Conservation (phyloP, 2,329 filamentous ascomycete genomes). For the Neofusicoccum cordaticola region DNA sequence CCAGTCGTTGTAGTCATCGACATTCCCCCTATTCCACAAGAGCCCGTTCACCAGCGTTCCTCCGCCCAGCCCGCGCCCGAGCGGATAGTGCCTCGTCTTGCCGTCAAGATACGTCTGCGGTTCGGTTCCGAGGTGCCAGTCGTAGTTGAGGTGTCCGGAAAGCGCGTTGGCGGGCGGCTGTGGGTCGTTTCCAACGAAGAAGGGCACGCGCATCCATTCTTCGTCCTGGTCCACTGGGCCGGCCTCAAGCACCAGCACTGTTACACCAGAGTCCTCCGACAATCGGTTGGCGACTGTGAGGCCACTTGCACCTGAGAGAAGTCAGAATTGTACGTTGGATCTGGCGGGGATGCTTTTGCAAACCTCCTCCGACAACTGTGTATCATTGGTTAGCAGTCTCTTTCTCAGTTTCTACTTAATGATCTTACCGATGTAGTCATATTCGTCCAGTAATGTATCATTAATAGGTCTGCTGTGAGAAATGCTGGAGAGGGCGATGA, state of each 20-base stretch:
- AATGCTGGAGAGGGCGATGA: neutral
- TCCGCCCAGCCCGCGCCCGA: conserved; percentile 20
- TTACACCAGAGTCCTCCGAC: conserved; percentile 27
- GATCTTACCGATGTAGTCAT: conserved; percentile 10
- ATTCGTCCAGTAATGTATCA: neutral
- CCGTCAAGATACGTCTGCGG: conserved; percentile 22
- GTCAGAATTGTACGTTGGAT: neutral
- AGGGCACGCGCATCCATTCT: conserved; percentile 18
- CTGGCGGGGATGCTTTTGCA: neutral
- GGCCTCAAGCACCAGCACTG: conserved; percentile 30
- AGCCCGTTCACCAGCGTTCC: conserved; percentile 20
- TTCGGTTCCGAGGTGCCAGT: conserved; percentile 31
- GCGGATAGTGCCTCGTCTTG: neutral
- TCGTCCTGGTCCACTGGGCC: conserved; percentile 27
- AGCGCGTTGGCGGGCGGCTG: conserved; percentile 27
- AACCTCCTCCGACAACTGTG: conserved; percentile 9
- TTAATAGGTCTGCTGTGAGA: conserved; percentile 1
- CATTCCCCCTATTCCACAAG: conserved; percentile 12
- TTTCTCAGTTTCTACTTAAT: neutral
- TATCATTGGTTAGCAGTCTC: neutral
- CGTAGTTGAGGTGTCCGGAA: conserved; percentile 29
- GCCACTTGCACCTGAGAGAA: neutral
- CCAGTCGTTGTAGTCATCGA: conserved; percentile 20
- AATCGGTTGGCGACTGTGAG: conserved; percentile 27
- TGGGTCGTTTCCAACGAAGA: conserved; percentile 8